Conservation (phyloP, 1,139 yeast species). For the Yamadazyma sp. region DNA sequence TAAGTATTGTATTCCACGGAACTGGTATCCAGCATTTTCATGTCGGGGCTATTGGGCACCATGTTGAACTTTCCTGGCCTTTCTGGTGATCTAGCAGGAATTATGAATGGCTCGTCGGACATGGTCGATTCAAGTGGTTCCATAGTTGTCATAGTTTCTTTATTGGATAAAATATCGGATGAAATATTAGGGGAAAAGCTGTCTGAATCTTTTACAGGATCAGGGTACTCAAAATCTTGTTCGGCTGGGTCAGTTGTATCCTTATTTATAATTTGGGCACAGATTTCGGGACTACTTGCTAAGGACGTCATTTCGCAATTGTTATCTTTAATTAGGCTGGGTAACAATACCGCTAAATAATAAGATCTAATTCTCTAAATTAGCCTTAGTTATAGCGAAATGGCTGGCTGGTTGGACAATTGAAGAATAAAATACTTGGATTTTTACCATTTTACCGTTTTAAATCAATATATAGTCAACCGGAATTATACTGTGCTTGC, state of each 20-base stretch:
- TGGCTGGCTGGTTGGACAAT: slow-evolving; percentile 1
- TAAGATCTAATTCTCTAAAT: not conserved
- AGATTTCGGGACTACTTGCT: not conserved
- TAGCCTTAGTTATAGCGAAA: not conserved
- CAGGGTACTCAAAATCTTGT: not conserved
- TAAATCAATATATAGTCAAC: too few species aligned
- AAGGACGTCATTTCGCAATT: not conserved
- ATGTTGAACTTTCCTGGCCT: slow-evolving; percentile 9
- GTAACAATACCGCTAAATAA: too few species aligned
- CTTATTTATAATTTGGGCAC: not conserved
- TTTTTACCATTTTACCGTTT: not conserved
- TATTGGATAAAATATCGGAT: too few species aligned
- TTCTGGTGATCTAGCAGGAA: slow-evolving; percentile 22
- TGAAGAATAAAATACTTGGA: not conserved
- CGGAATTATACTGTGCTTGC: too few species aligned
- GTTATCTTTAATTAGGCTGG: too few species aligned
- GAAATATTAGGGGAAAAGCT: too few species aligned
- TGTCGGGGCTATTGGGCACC: slow-evolving; percentile 14
- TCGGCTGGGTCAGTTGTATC: not conserved
- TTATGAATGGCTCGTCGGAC: not conserved
- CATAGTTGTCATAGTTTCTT: too few species aligned
- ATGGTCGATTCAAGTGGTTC: not conserved
- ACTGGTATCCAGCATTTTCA: slow-evolving; percentile 15
- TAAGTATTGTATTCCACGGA: slow-evolving; percentile 14
- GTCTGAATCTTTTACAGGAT: not conserved